Evolutionary conservation across 2,329 filamentous ascomycete genomes (phyloP).

Genomic region (Didymella glomerata): DNA sequence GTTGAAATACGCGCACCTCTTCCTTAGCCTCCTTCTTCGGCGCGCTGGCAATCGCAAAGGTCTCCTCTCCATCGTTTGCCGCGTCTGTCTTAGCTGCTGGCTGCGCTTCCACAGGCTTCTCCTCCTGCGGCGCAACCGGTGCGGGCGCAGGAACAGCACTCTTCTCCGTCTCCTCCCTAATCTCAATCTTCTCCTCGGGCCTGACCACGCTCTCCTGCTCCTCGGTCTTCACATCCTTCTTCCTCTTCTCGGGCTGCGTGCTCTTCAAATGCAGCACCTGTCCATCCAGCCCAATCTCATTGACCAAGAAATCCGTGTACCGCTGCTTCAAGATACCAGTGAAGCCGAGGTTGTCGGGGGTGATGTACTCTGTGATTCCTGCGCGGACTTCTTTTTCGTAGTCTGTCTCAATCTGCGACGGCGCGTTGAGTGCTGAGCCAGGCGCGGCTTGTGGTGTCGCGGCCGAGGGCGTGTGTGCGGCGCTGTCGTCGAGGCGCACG

Average conservation of each 20-base stretch:
- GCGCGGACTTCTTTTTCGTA: constrained; percentile 55
- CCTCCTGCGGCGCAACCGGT: constrained; percentile 27
- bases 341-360: constrained; percentile 66
- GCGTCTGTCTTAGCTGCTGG: neutral
- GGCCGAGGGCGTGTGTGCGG: constrained; percentile 21
- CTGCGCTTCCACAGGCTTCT: constrained; percentile 35
- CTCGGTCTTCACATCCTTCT: constrained; percentile 14
- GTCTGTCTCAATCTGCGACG: constrained; percentile 36
- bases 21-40: constrained; percentile 25
- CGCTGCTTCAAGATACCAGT: constrained; percentile 73
- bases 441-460: constrained; percentile 25
- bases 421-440: constrained; percentile 21
- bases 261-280: constrained; percentile 75
- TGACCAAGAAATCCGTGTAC: constrained; percentile 92
- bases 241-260: constrained; percentile 43
- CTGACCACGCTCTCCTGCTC: constrained; percentile 18
- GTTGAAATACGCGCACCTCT: constrained; percentile 13
- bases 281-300: constrained; percentile 82
- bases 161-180: constrained; percentile 31
- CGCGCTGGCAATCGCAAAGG: constrained; percentile 27
- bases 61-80: constrained; percentile 31
- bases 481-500: constrained; percentile 41
- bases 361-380: constrained; percentile 72
- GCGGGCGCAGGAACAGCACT: constrained; percentile 27
- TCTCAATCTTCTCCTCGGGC: constrained; percentile 26